phyloP scores from a whole-genome alignment of 345 rosid species.

The Citrus sp. region DNA sequence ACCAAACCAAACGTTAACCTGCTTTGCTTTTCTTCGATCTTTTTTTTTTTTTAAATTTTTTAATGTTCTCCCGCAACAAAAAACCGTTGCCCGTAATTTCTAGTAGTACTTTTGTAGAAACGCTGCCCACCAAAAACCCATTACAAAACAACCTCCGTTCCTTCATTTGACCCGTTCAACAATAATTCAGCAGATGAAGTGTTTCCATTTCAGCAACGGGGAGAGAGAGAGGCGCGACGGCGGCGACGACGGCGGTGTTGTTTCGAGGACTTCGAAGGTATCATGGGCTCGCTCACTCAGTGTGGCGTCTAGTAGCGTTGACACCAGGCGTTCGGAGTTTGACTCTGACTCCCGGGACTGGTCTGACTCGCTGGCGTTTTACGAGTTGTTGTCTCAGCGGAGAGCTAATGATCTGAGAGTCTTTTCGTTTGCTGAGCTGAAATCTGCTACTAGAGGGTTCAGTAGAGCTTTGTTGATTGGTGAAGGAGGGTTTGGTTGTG shows the following conservation, averaged over 20 bases:
- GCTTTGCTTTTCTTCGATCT: background rate
- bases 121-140: background rate
- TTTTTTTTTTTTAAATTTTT: background rate
- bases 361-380: constrained; percentile 46
- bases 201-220: constrained; percentile 90
- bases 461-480: constrained; percentile 74
- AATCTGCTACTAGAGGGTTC: constrained; percentile 79
- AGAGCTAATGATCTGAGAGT: constrained; percentile 75
- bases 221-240: constrained; percentile 50
- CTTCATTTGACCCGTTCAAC: background rate
- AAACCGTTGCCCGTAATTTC: constrained; percentile 1
- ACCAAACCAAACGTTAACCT: background rate
- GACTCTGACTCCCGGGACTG: constrained; percentile 78
- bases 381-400: constrained; percentile 53
- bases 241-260: constrained; percentile 23
- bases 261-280: constrained; percentile 57
- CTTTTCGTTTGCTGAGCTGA: constrained; percentile 73
- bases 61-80: background rate
- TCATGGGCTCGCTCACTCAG: constrained; percentile 93
- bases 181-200: constrained; percentile 51
- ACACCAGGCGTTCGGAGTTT: constrained; percentile 83
- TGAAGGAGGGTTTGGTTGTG: constrained; percentile 97
- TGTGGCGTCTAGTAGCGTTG: constrained; percentile 73
- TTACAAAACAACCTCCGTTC: background rate
- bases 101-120: background rate